Percentiles rank a stretch among this genome's conserved stretches.
Evolutionary conservation across 1,284 basidiomycete genomes (phyloP).

Genomic region (Mixia osmundae): DNA sequence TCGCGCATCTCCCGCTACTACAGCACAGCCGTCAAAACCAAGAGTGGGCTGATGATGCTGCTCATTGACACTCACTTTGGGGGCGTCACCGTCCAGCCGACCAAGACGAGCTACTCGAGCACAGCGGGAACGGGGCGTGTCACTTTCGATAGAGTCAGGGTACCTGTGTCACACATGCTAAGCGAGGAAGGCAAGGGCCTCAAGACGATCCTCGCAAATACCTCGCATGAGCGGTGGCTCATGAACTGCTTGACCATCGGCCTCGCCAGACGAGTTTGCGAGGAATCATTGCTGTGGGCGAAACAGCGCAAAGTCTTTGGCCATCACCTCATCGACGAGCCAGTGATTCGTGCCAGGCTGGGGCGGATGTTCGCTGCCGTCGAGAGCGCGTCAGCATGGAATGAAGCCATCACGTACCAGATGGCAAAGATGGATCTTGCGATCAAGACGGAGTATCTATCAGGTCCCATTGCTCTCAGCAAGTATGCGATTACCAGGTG

Average conservation of each 20-base stretch:
- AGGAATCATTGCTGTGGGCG: conserved; percentile 14
- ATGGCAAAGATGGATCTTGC: conserved; percentile 17
- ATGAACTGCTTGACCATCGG: conserved; percentile 25
- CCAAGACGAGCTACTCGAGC: conserved; percentile 42
- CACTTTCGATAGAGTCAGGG: conserved; percentile 65
- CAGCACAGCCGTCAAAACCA: conserved; percentile 14
- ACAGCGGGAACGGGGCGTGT: conserved; percentile 63
- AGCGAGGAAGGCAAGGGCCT: conserved; percentile 62
- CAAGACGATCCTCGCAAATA: conserved; percentile 36
- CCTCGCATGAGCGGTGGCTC: conserved; percentile 25
- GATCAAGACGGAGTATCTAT: conserved; percentile 15
- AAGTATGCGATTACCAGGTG: conserved; percentile 11
- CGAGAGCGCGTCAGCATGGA: conserved; percentile 8
- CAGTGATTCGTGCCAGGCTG: conserved; percentile 21
- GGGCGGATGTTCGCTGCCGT: conserved; percentile 18
- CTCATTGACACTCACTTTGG: conserved; percentile 29
- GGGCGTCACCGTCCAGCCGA: conserved; percentile 51
- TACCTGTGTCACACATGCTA: conserved; percentile 63
- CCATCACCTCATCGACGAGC: conserved; percentile 19
- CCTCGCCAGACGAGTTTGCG: conserved; percentile 12
- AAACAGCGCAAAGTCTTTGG: conserved; percentile 10
- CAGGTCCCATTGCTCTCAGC: conserved; percentile 13
- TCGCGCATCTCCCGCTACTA: conserved; percentile 13
- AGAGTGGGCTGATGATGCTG: conserved; percentile 64
- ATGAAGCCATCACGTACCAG: conserved; percentile 16